phyloP scores from a whole-genome alignment of 768 basidiomycete genomes.

The Boletus fagicola region DNA sequence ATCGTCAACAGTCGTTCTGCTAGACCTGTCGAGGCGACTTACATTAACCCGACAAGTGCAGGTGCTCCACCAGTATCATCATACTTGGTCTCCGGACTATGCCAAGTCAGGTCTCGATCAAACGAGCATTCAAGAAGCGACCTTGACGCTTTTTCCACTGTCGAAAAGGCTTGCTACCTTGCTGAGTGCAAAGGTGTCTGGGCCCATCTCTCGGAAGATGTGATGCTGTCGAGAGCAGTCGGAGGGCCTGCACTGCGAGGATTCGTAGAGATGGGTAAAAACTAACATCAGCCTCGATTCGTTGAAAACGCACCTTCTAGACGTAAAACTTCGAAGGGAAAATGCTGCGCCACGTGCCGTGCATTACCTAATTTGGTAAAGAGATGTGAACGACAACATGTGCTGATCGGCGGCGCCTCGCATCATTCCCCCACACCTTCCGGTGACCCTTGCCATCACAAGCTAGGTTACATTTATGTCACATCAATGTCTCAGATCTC shows the following conservation, averaged over 20 bases:
- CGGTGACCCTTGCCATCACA: too few relatives aligned
- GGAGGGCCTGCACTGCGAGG: conserved; percentile 61
- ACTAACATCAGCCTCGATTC: background rate
- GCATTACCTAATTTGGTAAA: too few relatives aligned
- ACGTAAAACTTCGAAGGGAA: too few relatives aligned
- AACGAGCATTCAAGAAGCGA: conserved; percentile 15
- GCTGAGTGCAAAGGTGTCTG: conserved; percentile 71
- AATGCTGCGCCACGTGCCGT: too few relatives aligned
- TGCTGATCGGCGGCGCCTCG: too few relatives aligned
- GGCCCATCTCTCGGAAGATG: conserved; percentile 64
- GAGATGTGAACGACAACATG: too few relatives aligned
- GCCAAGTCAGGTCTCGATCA: background rate
- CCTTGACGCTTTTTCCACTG: conserved; percentile 55
- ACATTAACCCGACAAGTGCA: conserved; percentile 62
- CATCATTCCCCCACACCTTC: too few relatives aligned
- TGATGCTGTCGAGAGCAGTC: conserved; percentile 79
- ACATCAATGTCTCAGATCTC: too few relatives aligned
- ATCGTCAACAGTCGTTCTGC: too few relatives aligned
- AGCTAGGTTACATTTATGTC: too few relatives aligned
- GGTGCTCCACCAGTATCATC: conserved; percentile 61
- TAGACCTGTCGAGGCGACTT: background rate
- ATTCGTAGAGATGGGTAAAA: background rate
- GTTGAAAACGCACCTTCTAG: conserved; percentile 5
- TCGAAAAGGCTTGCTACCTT: conserved; percentile 68
- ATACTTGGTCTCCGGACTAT: conserved; percentile 64